These are phyloP conservation scores for Saccharum spontaneum DNA, from an alignment of 176 grass and related monocot species.

Conservation along the genomic window DNA sequence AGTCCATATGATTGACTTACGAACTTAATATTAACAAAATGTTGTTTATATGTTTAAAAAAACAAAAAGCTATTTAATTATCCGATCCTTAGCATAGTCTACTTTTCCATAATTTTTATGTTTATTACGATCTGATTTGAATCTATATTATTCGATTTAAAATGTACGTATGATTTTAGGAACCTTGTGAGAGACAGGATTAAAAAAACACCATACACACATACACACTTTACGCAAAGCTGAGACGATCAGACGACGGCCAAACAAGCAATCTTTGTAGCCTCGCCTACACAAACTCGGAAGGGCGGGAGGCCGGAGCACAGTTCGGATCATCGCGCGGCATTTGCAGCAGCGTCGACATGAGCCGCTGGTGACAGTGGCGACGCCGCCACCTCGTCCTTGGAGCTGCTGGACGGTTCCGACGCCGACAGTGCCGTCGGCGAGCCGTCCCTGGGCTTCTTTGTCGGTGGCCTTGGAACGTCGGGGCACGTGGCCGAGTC, in stretches of 20 bases:
- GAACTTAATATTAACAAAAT: no score
- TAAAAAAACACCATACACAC: no score
- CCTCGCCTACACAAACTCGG: neutral
- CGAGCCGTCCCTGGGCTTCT: constrained; percentile 24
- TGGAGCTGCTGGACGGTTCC: neutral
- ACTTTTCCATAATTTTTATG: no score
- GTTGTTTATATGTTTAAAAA: no score
- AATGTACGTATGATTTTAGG: no score
- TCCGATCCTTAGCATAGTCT: no score
- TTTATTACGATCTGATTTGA: no score
- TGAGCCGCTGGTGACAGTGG: neutral
- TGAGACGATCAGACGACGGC: neutral
- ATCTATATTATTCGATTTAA: no score
- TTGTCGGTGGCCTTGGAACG: constrained; percentile 50
- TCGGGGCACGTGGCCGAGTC: constrained; percentile 23
- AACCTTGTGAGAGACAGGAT: no score
- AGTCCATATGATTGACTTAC: no score
- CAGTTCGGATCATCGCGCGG: neutral
- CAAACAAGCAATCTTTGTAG: neutral
- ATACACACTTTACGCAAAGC: no score
- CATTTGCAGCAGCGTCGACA: neutral
- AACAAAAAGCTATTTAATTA: no score
- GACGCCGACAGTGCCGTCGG: neutral
- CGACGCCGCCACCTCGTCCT: neutral
- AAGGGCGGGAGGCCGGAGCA: neutral